Base-by-base conservation (phyloP, 2,329 filamentous ascomycete genomes). In the Talaromyces sp. region DNA sequence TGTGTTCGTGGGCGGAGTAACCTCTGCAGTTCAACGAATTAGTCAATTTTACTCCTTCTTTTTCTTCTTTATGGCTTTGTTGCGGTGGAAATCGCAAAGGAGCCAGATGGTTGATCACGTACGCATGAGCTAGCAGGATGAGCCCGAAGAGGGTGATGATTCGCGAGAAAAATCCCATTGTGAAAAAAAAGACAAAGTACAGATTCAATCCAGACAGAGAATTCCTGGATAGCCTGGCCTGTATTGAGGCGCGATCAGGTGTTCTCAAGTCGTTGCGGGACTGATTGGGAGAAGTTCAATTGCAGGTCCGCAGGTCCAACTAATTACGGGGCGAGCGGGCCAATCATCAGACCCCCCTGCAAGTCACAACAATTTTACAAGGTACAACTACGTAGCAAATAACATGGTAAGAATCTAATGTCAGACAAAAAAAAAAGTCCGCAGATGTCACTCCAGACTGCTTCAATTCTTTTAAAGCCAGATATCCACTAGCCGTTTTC, bases 1-100 rank as follows among this genome's bases (percentile, higher is more conserved):
- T 89, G 78, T 96, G 90, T 78, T 99, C 95, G 76, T 96, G 90
- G 53, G 93, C 92, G 56, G 95, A 99, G 78, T 98, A 99, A 78
- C 93, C 96, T 65, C 95, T 99, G 72, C 13, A 8, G 11, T 62
- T 58, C 58, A 17, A 11, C 43, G 38, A 27, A n/a, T 31, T 19
- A 46, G 61, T 53, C 26, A 49, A 26, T 35, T 27, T 1, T 61
- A 61, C 43, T 56, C 26, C 35, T 31, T 27, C 41, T 24, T 41
- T n/a, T 58, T 35, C 60, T 21, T 21, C 8, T 21, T 14, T 14
- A 24, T 56, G 32, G 13, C 4, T 43, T n/a, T 41, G 24, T 56
- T 1, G n/a, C 27, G 9, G 14, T 56, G 24, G 31, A 26, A 10
- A 55, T 19, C 38, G 59, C 19, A 26, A 26, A 17, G 56, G 51